Evolutionary conservation across 441 rosid species (phyloP).

Genomic region (Arabidopsis hybrid): DNA sequence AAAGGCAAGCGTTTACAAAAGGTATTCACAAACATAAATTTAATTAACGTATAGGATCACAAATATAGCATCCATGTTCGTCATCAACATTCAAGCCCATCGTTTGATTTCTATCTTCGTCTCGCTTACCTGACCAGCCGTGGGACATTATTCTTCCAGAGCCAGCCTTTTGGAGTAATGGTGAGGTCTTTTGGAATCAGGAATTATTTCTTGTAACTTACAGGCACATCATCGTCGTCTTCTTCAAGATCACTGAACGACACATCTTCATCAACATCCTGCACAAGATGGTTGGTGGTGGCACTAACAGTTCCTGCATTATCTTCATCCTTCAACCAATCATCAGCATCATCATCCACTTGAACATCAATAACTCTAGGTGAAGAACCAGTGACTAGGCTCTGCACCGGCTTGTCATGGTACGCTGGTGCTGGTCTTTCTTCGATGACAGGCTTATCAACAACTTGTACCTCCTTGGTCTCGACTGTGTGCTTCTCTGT

Average conservation of each 20-base stretch:
- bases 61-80: constrained; percentile 16
- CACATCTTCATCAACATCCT: constrained; percentile 88
- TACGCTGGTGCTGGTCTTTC: constrained; percentile 48
- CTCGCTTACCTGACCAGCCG: constrained; percentile 53
- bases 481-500: constrained; percentile 69
- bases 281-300: constrained; percentile 50
- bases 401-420: constrained; percentile 46
- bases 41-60: constrained; percentile 30
- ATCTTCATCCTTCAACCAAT: constrained; percentile 92
- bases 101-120: constrained; percentile 62
- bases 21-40: constrained; percentile 36
- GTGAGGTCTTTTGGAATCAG: constrained; percentile 52
- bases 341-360: constrained; percentile 80
- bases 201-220: constrained; percentile 63
- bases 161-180: constrained; percentile 38
- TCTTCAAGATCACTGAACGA: constrained; percentile 96
- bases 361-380: constrained; percentile 56
- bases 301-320: constrained; percentile 55
- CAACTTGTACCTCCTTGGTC: constrained; percentile 59
- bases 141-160: constrained; percentile 25
- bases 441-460: constrained; percentile 77
- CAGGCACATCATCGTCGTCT: constrained; percentile 67
- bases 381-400: constrained; percentile 47
- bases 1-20: constrained; percentile 16
- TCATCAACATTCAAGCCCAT: constrained; percentile 58